Base-by-base conservation (phyloP, 2,329 filamentous ascomycete species). In the Fusarium camptoceras region DNA sequence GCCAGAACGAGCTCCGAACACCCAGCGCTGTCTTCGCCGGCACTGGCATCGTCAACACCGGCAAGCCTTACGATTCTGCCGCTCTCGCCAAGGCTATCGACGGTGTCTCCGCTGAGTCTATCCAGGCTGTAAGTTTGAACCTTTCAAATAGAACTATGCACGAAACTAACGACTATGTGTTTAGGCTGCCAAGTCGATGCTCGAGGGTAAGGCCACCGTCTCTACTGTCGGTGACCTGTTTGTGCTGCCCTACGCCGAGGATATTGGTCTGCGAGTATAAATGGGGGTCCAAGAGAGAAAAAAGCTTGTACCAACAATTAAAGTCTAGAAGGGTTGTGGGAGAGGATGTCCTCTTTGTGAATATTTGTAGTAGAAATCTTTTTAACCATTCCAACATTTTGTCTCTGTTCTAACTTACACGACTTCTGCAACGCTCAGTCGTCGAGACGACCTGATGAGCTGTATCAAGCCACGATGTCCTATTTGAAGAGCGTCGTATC, bases 191-290 rank as follows among this genome's bases (percentile, higher is more conserved):
- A 97, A 97, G 87, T 86, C 91, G 78, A 87, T 98, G 75, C 86
- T 98, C 72, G 92, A 94, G 73, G 90, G 89, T 82, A 98, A 94
- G 88, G 94, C 95, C 54, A 91, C 93, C 56, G 92, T 98, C 70
- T 92, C 94, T 68, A 87, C 93, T 63, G 94, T 98, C 69, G 96
- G 96, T 81, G 96, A 99, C 81, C 88, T 99, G 76, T 92, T 93
- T 82, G 88, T 91, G 77, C 89, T 99, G 79, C 96, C 96, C 61
- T 99, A 91, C 80, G 96, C 94, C 73, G 93, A 94, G 83, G 96
- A 99, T 80, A 87, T 99, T 81, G 97, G 95, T 76, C 88, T 99
- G 79, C 93, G 91, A 81, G 94, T 97, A 88, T 99, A 97, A 88
- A 89, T 71, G 64, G 73, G 64, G 68, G 66, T 74, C 70, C 68